Evolutionary conservation across 2,329 filamentous ascomycete species (phyloP), one percentile per base, ranked within the genome.

Genomic region (Xylariaceae sp.): DNA sequence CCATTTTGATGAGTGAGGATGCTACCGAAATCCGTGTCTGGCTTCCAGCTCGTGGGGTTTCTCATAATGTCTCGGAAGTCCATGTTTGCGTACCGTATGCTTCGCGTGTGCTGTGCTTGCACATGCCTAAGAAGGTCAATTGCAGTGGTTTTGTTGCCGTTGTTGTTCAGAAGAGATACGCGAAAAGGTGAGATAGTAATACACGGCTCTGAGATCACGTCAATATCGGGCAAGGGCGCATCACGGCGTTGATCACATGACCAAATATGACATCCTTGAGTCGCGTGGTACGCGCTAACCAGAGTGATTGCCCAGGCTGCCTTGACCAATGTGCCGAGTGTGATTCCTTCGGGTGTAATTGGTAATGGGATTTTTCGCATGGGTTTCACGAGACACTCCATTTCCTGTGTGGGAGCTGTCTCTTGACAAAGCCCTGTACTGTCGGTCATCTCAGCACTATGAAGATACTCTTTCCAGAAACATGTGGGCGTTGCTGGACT

Each of bases 401-500:
- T 14, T 7, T 42, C 20, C 5, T 14, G 5, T 1, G 16, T 48
- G 22, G 27, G 25, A 16, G 6, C 7, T 14, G 33, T 35, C 6
- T 6, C 33, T 35, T 17, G 33, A 17, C 33, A 10, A 7, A 42
- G 39, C 22, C 27, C 33, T 12, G 36, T 6, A 14, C 22, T 8
- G 11, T 20, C 33, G 2, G 35, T 23, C 38, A 49, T 49, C 14
- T 40, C 27, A 14, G 42, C 8, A 20, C 22, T 42, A 7, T 11
- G 14, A 6, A 49, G 36, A 25, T 49, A 45, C n/a, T 35, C 42
- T 10, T 16, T 39, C 47, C 47, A 49, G 14, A 49, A 49, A n/a
- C n/a, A 36, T 7, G 8, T 42, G 39, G 8, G n/a, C 4, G 12
- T 40, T 23, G 2, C 7, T 17, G 4, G 42, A 42, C 16, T 42